Conservation (phyloP, 2,329 filamentous ascomycete species). For the Sordariomycetes sp. region DNA sequence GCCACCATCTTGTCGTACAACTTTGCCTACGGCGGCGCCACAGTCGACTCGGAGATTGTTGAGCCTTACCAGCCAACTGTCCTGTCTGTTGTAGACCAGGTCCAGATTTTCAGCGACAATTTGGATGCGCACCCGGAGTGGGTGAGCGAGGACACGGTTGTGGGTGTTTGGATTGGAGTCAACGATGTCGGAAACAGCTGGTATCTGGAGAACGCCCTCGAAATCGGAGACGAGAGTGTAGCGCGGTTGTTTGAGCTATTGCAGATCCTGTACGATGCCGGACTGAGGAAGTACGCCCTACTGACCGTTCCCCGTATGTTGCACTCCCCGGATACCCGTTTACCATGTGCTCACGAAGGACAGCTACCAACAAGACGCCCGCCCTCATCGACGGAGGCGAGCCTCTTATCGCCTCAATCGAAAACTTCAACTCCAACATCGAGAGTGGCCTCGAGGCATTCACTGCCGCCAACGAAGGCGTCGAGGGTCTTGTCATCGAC, state of each 20-base stretch:
- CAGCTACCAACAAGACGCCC: conserved; percentile 22
- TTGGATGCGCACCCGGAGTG: conserved; percentile 24
- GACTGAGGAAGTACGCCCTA: conserved; percentile 49
- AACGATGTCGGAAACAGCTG: conserved; percentile 46
- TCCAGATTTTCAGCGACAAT: conserved; percentile 18
- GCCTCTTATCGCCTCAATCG: conserved; percentile 22
- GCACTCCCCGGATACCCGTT: not conserved
- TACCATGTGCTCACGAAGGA: not conserved
- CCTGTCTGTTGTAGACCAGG: conserved; percentile 12
- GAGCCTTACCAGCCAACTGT: conserved; percentile 37
- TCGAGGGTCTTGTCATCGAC: conserved; percentile 25
- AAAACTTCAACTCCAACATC: conserved; percentile 26
- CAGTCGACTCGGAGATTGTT: conserved; percentile 41
- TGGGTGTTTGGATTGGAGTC: conserved; percentile 44
- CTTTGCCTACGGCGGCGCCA: conserved; percentile 44
- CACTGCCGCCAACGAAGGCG: conserved; percentile 19
- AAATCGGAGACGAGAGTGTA: conserved; percentile 29
- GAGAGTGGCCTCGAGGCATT: conserved; percentile 19
- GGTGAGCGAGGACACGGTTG: conserved; percentile 30
- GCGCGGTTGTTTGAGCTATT: conserved; percentile 30
- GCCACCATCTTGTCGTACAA: conserved; percentile 38
- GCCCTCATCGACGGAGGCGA: conserved; percentile 16
- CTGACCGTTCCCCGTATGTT: conserved; percentile 43
- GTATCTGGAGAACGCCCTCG: conserved; percentile 16
- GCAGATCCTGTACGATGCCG: conserved; percentile 37